Conservation (phyloP, 495 filamentous ascomycete genomes). For the Lasiosphaeria hispida region DNA sequence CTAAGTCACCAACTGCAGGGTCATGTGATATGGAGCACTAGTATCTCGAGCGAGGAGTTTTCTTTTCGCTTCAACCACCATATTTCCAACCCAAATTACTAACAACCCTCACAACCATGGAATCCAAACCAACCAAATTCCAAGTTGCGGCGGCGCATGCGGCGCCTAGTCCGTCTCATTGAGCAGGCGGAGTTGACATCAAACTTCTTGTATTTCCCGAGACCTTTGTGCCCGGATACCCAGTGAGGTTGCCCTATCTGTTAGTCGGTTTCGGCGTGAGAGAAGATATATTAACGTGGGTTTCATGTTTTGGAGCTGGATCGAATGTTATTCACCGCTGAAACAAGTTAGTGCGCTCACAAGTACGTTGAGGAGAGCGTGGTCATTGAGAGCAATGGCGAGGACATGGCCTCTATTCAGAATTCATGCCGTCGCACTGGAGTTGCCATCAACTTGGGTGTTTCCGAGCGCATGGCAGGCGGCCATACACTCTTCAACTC, state of each 20-base stretch:
- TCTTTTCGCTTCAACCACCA: too few relatives aligned
- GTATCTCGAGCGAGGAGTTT: too few relatives aligned
- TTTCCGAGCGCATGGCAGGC: slow-evolving; percentile 38
- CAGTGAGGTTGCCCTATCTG: slow-evolving; percentile 1
- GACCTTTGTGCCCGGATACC: slow-evolving; percentile 37
- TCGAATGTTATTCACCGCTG: slow-evolving; percentile 34
- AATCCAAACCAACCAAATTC: slow-evolving; percentile 22
- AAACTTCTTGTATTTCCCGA: slow-evolving; percentile 37
- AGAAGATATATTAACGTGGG: neutral
- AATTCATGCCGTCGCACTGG: slow-evolving; percentile 29
- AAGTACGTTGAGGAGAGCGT: slow-evolving; percentile 35
- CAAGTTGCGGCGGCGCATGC: slow-evolving; percentile 36
- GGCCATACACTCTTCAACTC: slow-evolving; percentile 45
- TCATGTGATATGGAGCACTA: too few relatives aligned
- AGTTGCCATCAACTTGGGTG: slow-evolving; percentile 35
- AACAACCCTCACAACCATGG: too few relatives aligned
- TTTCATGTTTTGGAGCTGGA: slow-evolving; percentile 12
- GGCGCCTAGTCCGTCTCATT: slow-evolving; percentile 30
- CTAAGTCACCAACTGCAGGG: too few relatives aligned
- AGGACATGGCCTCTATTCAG: slow-evolving; percentile 35
- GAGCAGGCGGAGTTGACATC: slow-evolving; percentile 24
- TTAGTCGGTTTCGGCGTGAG: neutral
- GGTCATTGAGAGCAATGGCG: slow-evolving; percentile 24
- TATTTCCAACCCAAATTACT: too few relatives aligned
- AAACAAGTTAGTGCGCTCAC: slow-evolving; percentile 24